Percentiles rank a stretch among this genome's conserved stretches.
phyloP scores from a whole-genome alignment of 345 rosid genomes.

The Aurinia saxatilis region DNA sequence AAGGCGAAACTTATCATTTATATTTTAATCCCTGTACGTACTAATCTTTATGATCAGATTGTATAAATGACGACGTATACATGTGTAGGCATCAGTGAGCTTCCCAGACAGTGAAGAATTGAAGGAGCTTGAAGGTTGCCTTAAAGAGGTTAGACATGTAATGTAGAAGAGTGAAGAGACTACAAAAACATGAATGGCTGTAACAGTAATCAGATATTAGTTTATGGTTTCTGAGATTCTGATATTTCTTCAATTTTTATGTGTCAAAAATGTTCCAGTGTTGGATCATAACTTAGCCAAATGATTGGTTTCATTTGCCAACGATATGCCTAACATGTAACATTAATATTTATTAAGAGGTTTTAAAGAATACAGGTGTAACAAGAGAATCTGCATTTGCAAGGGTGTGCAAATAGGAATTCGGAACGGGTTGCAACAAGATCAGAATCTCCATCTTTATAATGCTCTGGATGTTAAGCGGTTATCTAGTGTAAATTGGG shows the following conservation, averaged over 20 bases:
- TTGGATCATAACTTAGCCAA: background rate
- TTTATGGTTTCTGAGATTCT: background rate
- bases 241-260: background rate
- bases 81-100: conserved; percentile 50
- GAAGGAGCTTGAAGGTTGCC: conserved; percentile 53
- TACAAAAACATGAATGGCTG: conserved; percentile 3
- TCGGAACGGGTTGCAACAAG: too few species aligned
- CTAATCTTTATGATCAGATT: background rate
- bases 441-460: too few species aligned
- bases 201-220: background rate
- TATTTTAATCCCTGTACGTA: background rate
- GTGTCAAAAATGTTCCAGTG: background rate
- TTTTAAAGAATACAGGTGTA: too few species aligned
- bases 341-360: too few species aligned
- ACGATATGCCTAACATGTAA: too few species aligned
- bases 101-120: conserved; percentile 51
- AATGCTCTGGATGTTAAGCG: too few species aligned
- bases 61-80: background rate
- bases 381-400: too few species aligned
- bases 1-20: background rate
- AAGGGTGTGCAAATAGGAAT: too few species aligned
- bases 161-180: conserved; percentile 30
- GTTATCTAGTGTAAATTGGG: too few species aligned
- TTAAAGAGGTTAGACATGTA: conserved; percentile 41
- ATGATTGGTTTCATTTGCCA: too few species aligned